phyloP scores from a whole-genome alignment of 345 rosid species.

The Camelina neglecta region DNA sequence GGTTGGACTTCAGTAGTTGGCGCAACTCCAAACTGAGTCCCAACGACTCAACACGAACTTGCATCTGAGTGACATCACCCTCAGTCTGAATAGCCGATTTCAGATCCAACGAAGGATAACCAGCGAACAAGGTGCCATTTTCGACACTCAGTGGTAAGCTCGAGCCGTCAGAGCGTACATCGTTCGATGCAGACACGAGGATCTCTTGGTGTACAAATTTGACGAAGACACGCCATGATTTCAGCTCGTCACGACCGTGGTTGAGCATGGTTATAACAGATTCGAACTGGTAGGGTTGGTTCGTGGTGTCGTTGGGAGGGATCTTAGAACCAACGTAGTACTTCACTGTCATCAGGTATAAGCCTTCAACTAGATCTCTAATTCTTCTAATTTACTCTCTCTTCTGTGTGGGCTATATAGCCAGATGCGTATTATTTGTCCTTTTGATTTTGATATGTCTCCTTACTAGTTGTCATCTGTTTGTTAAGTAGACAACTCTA shows the following conservation, averaged over 20 bases:
- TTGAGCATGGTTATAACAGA: conserved; percentile 74
- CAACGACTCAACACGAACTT: conserved; percentile 65
- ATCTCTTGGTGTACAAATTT: conserved; percentile 75
- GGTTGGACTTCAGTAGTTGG: conserved; percentile 3
- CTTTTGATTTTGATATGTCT: too few relatives aligned
- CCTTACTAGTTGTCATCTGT: too few relatives aligned
- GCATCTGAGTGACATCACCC: conserved; percentile 83
- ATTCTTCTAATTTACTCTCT: too few relatives aligned
- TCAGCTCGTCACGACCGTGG: conserved; percentile 72
- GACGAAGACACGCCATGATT: conserved; percentile 81
- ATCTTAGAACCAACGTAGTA: conserved; percentile 46
- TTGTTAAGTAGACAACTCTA: too few relatives aligned
- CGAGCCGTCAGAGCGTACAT: conserved; percentile 73
- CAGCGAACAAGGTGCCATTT: conserved; percentile 76
- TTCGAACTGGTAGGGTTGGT: conserved; percentile 87
- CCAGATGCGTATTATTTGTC: too few relatives aligned
- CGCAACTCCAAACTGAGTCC: conserved; percentile 87
- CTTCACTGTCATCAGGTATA: too few relatives aligned
- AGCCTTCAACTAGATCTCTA: too few relatives aligned
- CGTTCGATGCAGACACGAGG: conserved; percentile 76
- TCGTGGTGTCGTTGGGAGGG: conserved; percentile 56
- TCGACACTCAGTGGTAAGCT: conserved; percentile 64
- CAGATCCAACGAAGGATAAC: conserved; percentile 72
- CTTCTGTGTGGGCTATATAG: too few relatives aligned
- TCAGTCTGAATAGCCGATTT: conserved; percentile 92